A percentile compares a stretch with the other conserved stretches of the same genome.
These are phyloP conservation scores for Gaertneriomyces sp. DNA, from an alignment of 192 early-diverging fungal species.

Conservation along the genomic window DNA sequence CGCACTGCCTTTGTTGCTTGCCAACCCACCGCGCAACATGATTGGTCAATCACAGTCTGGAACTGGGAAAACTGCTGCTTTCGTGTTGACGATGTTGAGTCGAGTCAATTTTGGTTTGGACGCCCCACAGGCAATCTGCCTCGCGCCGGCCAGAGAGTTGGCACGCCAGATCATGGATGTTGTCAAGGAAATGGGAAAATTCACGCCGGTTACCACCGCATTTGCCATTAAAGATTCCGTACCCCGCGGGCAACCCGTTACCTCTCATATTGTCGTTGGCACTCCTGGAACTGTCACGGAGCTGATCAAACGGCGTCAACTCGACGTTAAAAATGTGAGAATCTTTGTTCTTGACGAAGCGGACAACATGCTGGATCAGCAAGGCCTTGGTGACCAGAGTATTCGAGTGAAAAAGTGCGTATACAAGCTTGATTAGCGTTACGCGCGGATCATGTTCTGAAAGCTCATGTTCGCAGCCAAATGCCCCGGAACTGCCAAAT, in stretches of 20 bases:
- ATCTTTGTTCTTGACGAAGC: slow-evolving; percentile 97
- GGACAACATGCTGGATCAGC: slow-evolving; percentile 94
- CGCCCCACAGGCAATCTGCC: slow-evolving; percentile 76
- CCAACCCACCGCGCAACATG: slow-evolving; percentile 89
- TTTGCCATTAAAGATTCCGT: slow-evolving; percentile 76
- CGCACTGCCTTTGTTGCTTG: slow-evolving; percentile 83
- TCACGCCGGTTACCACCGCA: slow-evolving; percentile 67
- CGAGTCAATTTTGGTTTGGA: slow-evolving; percentile 70
- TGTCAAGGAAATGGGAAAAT: slow-evolving; percentile 86
- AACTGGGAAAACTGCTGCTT: slow-evolving; percentile 97
- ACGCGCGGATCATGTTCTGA: slow-evolving; percentile 80
- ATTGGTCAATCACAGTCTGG: slow-evolving; percentile 98
- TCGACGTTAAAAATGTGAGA: slow-evolving; percentile 61
- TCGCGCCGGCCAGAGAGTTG: slow-evolving; percentile 91
- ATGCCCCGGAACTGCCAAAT: slow-evolving; percentile 76
- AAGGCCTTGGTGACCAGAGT: slow-evolving; percentile 79
- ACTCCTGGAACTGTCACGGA: slow-evolving; percentile 91
- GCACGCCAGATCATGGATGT: slow-evolving; percentile 93
- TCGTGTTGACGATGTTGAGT: slow-evolving; percentile 87
- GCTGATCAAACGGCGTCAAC: slow-evolving; percentile 58
- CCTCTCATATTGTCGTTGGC: slow-evolving; percentile 83
- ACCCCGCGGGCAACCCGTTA: slow-evolving; percentile 55
- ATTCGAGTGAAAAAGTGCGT: slow-evolving; percentile 74
- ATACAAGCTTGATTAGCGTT: slow-evolving; percentile 32
- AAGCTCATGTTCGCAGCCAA: slow-evolving; percentile 38